A percentile compares a stretch with the other conserved stretches of the same genome.
These are phyloP conservation scores for Vaccinium myrtillus DNA, from an alignment of 148 eudicot genomes.

Conservation along the genomic window DNA sequence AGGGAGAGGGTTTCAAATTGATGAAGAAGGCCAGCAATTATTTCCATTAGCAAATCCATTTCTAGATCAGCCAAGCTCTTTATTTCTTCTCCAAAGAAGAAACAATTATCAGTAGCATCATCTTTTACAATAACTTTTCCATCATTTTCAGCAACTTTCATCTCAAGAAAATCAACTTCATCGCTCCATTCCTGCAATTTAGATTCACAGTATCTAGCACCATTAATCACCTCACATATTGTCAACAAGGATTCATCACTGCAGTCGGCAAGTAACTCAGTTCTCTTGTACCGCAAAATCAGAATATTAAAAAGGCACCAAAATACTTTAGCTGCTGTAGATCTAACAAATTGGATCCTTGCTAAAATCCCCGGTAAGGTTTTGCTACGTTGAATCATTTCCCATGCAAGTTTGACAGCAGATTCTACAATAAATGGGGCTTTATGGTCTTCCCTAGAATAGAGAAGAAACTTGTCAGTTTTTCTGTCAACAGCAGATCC, in stretches of 20 bases:
- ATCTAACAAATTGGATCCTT: constrained; percentile 39
- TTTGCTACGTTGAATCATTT: constrained; percentile 46
- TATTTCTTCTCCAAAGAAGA: constrained; percentile 47
- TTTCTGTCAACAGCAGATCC: constrained; percentile 20
- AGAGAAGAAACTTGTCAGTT: constrained; percentile 30
- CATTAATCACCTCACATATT: constrained; percentile 42
- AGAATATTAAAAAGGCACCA: constrained; percentile 39
- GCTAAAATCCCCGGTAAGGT: constrained; percentile 36
- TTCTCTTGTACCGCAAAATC: constrained; percentile 28
- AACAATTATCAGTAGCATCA: constrained; percentile 11
- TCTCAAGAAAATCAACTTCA: constrained; percentile 45
- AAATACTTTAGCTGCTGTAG: constrained; percentile 34
- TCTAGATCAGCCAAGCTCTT: constrained; percentile 44
- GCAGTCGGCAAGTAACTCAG: constrained; percentile 23
- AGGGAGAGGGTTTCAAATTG: constrained; percentile 35
- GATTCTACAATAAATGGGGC: constrained; percentile 48
- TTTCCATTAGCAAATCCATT: constrained; percentile 44
- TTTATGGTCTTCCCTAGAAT: constrained; percentile 44
- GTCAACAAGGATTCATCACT: constrained; percentile 27
- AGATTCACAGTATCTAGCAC: constrained; percentile 43
- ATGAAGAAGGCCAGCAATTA: constrained; percentile 39
- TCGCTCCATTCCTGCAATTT: constrained; percentile 51
- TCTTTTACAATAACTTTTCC: neutral
- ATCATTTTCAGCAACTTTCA: constrained; percentile 37
- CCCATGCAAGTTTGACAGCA: constrained; percentile 46